Evolutionary conservation across 176 grass and related monocot genomes (phyloP), one percentile per base, ranked within the genome.

Genomic region (Calamus simplicifolius): DNA sequence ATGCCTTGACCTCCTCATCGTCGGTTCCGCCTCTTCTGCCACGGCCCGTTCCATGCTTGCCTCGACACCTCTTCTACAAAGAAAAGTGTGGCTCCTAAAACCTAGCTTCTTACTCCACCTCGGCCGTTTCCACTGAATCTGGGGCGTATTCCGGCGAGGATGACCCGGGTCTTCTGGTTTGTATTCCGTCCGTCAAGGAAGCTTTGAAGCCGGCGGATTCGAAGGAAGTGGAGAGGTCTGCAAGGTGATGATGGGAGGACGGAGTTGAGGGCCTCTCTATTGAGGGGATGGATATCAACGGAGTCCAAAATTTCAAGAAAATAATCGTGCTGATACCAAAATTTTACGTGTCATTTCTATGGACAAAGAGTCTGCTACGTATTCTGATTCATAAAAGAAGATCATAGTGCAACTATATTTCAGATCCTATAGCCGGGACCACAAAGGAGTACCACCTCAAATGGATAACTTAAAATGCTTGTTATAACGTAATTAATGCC

Each of bases 21-120:
- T 96, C 83, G 82, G 54, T 27, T 96, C 71, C 86, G 69, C 16
- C 77, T 90, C 57, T 96, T 87, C 75, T 85, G 86, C 72, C 91
- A 73, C 70, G 69, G 83, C 25, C 82, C 80, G 18, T 71, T 71
- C 51, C 58, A 18, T 12, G 18, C 70, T 19, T 71, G 72, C 8
- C 57, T 87, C 5, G 60, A 2, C 83, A 75, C 72, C 72, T 96
- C 68, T 19, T 96, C 61, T 67, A 49, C 75, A 72, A 73, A 29
- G 67, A 79, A 54, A 60, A 64, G 27, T 84, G 86, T 57, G 50
- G 15, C 50, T 48, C 50, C 51, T 63, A 30, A 73, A 25, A 27
- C 19, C 50, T 14, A 29, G 27, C 3, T 15, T 5, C 49, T 59
- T 29, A 23, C 23, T 54, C 19, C 50, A 62, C 29, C 17, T 16